Evolutionary conservation across 2,329 filamentous ascomycete species (phyloP), one percentile per base, ranked within the genome.

Genomic region (Arthrobotrys sphaeroides): DNA sequence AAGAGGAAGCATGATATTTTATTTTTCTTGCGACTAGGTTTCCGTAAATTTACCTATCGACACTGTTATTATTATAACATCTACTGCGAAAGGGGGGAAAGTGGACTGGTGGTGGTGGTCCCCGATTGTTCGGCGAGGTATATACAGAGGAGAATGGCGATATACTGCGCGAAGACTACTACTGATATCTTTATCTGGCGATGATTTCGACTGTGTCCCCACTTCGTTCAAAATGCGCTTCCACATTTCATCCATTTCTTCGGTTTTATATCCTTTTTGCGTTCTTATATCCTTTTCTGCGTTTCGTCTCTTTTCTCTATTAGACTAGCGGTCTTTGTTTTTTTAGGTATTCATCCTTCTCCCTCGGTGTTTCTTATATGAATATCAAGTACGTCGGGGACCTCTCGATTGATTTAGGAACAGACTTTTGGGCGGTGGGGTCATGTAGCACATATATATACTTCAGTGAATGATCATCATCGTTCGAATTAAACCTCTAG

Each of bases 321-420:
- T 74, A 74, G 62, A 74, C 62, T 68, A 74, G 64, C 64, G 70
- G 12, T 43, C 64, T 13, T 38, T 47, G 45, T 43, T 42, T 24
- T 36, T n/a, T n/a, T n/a, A n/a, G n/a, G n/a, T n/a, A n/a, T n/a
- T n/a, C n/a, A n/a, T n/a, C n/a, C n/a, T n/a, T n/a, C n/a, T n/a
- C n/a, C n/a, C n/a, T n/a, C n/a, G n/a, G n/a, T n/a, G n/a, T n/a
- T n/a, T n/a, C n/a, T n/a, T n/a, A n/a, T n/a, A n/a, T n/a, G n/a
- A n/a, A n/a, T n/a, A n/a, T n/a, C n/a, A n/a, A n/a, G n/a, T n/a
- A n/a, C n/a, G n/a, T n/a, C n/a, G n/a, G n/a, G n/a, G n/a, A n/a
- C n/a, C n/a, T n/a, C n/a, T n/a, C n/a, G n/a, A n/a, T n/a, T n/a
- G n/a, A n/a, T n/a, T n/a, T n/a, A n/a, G n/a, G n/a, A n/a, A n/a